phyloP scores from a whole-genome alignment of 73 alveolate genomes.

The Blepharisma stoltei region DNA sequence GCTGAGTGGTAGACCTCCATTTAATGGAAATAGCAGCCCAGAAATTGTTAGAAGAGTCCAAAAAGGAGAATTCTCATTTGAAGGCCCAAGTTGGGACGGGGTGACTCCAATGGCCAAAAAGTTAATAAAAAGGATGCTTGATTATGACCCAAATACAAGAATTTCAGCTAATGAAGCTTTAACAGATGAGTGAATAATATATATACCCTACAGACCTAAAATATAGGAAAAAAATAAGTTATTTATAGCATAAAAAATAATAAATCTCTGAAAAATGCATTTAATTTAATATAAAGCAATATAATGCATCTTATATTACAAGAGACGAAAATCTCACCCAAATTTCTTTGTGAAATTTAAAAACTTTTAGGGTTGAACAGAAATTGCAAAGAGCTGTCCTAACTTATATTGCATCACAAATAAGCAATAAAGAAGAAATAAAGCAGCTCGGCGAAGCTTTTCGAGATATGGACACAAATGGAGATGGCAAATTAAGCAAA shows the following conservation, averaged over 20 bases:
- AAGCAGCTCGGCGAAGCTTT: constrained; percentile 71
- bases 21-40: constrained; percentile 71
- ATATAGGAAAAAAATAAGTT: no score
- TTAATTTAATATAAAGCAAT: no score
- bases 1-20: constrained; percentile 92
- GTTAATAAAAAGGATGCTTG: constrained; percentile 40
- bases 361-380: constrained; percentile 75
- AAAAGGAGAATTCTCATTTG: constrained; percentile 42
- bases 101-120: constrained; percentile 49
- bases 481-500: constrained; percentile 51
- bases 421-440: constrained; percentile 72
- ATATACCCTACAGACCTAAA: not conserved
- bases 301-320: constrained; percentile 28
- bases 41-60: constrained; percentile 58
- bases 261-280: constrained; percentile 32
- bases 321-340: constrained; percentile 38
- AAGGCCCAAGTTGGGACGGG: constrained; percentile 43
- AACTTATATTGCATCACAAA: constrained; percentile 81
- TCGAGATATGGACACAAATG: constrained; percentile 49
- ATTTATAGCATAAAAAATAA: not conserved
- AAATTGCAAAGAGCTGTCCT: constrained; percentile 83
- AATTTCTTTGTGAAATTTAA: constrained; percentile 65
- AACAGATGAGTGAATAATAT: constrained; percentile 39
- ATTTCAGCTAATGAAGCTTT: constrained; percentile 56
- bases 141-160: constrained; percentile 37